Evolutionary conservation across 148 eudicot species (phyloP).

Genomic region (Oxyria digyna): DNA sequence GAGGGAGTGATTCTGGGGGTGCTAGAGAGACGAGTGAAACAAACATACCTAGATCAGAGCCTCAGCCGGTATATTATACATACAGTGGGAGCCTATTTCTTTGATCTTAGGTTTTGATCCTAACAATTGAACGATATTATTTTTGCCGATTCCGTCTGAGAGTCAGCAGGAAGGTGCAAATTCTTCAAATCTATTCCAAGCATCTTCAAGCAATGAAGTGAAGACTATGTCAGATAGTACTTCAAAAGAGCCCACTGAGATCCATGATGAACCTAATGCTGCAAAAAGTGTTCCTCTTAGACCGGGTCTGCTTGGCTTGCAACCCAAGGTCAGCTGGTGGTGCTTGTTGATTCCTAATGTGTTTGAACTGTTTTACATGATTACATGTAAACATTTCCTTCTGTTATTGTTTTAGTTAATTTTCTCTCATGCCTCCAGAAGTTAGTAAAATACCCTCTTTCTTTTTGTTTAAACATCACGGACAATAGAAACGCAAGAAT

Average conservation of each 20-base stretch:
- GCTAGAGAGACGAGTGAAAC: conserved; percentile 17
- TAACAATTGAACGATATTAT: background rate
- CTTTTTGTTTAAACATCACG: background rate
- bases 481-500: background rate
- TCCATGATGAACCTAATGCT: conserved; percentile 21
- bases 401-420: no score
- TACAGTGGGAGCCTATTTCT: background rate
- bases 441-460: no score
- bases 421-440: no score
- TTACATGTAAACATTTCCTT: no score
- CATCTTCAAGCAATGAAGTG: conserved; percentile 23
- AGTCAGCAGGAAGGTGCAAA: conserved; percentile 10
- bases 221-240: conserved; percentile 5
- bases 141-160: conserved; percentile 15
- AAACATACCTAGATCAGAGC: conserved; percentile 13
- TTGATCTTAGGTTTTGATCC: background rate
- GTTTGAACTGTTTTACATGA: no score
- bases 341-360: background rate
- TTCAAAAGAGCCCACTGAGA: conserved; percentile 21
- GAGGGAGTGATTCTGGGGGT: conserved; percentile 15
- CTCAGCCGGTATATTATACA: conserved; percentile 26
- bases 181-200: conserved; percentile 14
- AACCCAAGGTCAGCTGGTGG: conserved; percentile 51
- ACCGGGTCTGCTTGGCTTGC: conserved; percentile 79
- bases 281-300: conserved; percentile 63